phyloP scores from a whole-genome alignment of 768 basidiomycete genomes.

The Trametes cubensis region DNA sequence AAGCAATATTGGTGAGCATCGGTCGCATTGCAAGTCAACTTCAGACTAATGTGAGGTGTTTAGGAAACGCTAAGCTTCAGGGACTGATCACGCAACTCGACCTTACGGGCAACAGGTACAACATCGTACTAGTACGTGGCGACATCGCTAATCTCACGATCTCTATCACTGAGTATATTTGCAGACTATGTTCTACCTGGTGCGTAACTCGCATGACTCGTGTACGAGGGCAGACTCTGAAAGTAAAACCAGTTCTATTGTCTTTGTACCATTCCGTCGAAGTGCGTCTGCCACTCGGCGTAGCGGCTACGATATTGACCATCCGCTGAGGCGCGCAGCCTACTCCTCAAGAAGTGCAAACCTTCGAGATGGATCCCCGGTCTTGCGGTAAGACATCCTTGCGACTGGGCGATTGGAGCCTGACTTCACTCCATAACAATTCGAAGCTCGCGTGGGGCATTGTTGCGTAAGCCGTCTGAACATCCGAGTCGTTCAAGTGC shows the following conservation, averaged over 20 bases:
- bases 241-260: not conserved
- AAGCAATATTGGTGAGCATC: conserved; percentile 30
- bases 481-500: not conserved
- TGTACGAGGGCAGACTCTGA: not conserved
- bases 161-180: not conserved
- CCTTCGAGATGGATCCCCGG: conserved; percentile 73
- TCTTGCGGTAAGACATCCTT: conserved; percentile 51
- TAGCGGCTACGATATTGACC: not conserved
- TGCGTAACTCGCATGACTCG: conserved; percentile 34
- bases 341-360: conserved; percentile 62
- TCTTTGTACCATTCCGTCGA: conserved; percentile 4
- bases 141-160: no score
- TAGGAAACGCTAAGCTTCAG: conserved; percentile 33
- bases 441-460: conserved; percentile 69
- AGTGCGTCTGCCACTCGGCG: not conserved
- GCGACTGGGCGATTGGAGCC: not conserved
- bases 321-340: conserved; percentile 20
- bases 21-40: not conserved
- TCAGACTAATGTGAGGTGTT: not conserved
- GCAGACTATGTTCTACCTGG: conserved; percentile 71
- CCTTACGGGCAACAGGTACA: conserved; percentile 60
- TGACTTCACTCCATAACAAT: conserved; percentile 24
- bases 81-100: conserved; percentile 60
- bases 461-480: conserved; percentile 62
- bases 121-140: conserved; percentile 57